Conservation (phyloP, 805 yeast species). For the Spathaspora sp. region DNA sequence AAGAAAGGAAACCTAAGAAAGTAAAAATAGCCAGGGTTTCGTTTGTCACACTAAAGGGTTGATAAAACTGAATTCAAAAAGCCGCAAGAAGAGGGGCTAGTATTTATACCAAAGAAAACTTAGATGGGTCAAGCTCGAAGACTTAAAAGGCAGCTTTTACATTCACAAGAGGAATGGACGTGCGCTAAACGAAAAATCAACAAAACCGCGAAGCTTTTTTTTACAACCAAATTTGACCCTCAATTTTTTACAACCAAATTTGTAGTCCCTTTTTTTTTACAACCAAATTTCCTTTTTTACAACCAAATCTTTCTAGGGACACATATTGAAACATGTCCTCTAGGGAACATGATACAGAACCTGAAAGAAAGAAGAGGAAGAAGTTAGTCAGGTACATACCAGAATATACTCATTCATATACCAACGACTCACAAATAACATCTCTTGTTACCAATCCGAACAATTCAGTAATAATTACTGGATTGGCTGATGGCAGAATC, state of each 20-base stretch:
- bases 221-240: background rate
- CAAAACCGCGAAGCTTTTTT: background rate
- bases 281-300: background rate
- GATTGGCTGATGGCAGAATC: slow-evolving; percentile 17
- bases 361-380: background rate
- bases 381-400: background rate
- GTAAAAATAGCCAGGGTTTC: too few species aligned
- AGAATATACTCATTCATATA: slow-evolving; percentile 10
- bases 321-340: background rate
- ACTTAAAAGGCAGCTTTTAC: too few species aligned
- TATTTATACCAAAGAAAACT: too few species aligned
- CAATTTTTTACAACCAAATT: too few species aligned
- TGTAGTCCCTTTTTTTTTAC: background rate
- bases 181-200: too few species aligned
- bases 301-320: background rate
- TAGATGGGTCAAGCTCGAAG: too few species aligned
- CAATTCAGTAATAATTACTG: slow-evolving; percentile 13
- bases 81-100: too few species aligned
- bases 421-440: slow-evolving; percentile 11
- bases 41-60: too few species aligned
- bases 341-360: background rate
- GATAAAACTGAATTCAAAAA: too few species aligned
- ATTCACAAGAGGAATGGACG: too few species aligned
- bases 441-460: slow-evolving; percentile 11
- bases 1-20: background rate